phyloP scores from a whole-genome alignment of 805 yeast genomes.

The Myxozyma mucilagina region DNA sequence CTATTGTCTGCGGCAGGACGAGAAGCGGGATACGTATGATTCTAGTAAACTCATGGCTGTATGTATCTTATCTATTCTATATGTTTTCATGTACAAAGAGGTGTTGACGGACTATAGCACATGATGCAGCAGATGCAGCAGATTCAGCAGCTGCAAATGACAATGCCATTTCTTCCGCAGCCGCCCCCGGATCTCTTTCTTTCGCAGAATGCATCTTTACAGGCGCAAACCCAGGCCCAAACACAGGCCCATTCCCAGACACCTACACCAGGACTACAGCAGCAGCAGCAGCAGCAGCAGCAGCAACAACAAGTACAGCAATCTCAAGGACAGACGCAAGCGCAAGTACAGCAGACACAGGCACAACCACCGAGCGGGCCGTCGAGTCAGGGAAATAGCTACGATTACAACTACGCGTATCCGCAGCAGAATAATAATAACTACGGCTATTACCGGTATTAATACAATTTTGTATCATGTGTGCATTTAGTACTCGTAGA shows the following conservation, averaged over 20 bases:
- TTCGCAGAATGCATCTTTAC: not conserved
- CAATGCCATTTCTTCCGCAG: slow-evolving; percentile 22
- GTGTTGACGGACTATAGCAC: not conserved
- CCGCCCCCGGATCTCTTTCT: slow-evolving; percentile 5
- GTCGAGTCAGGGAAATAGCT: slow-evolving; percentile 7
- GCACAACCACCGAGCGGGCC: slow-evolving; percentile 6
- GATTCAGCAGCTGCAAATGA: slow-evolving; percentile 22
- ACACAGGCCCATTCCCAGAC: slow-evolving; percentile 6
- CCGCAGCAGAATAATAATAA: slow-evolving; percentile 4
- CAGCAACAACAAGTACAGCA: slow-evolving; percentile 9
- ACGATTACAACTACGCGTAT: slow-evolving; percentile 1
- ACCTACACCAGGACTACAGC: slow-evolving; percentile 1
- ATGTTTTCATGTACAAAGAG: not conserved
- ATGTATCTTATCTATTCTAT: not conserved
- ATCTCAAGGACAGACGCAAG: not conserved
- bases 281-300: slow-evolving; percentile 1
- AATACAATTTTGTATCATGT: not conserved
- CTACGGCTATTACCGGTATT: slow-evolving; percentile 12
- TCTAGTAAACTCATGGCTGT: slow-evolving; percentile 68
- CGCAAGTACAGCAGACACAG: not conserved
- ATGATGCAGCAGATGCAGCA: slow-evolving; percentile 31
- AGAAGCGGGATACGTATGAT: slow-evolving; percentile 72
- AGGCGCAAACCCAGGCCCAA: not conserved
- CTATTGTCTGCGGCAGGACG: slow-evolving; percentile 85
- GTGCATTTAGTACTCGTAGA: not conserved